Evolutionary conservation across 768 basidiomycete genomes (phyloP).

Genomic region (Boletales sp.): DNA sequence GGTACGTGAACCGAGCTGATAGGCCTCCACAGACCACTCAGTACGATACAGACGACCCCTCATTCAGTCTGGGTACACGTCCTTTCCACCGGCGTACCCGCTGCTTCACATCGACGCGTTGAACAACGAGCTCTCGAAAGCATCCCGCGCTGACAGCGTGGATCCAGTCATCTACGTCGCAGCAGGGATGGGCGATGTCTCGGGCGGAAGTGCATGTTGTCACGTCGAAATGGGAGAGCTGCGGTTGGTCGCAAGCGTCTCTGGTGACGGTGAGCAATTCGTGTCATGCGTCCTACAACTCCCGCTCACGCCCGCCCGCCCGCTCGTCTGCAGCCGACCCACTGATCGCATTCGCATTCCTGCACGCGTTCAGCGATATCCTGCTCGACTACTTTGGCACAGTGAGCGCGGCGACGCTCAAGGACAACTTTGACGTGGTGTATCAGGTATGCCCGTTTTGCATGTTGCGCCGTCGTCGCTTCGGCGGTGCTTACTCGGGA

Average conservation of each 20-base stretch:
- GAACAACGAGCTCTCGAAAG: conserved; percentile 66
- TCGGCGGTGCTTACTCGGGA: background rate
- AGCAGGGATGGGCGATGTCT: conserved; percentile 38
- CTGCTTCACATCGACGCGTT: conserved; percentile 83
- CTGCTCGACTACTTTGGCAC: conserved; percentile 84
- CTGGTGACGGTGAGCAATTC: conserved; percentile 64
- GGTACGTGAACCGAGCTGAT: conserved; percentile 43
- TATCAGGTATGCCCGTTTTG: conserved; percentile 64
- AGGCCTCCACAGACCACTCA: conserved; percentile 1
- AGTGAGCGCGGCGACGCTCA: conserved; percentile 74
- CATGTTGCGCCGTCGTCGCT: background rate
- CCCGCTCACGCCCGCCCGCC: too few relatives aligned
- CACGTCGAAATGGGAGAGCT: conserved; percentile 77
- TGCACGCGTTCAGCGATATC: conserved; percentile 82
- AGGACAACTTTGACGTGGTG: conserved; percentile 92
- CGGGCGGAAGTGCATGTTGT: conserved; percentile 68
- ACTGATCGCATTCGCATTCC: conserved; percentile 82
- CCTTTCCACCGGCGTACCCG: conserved; percentile 72
- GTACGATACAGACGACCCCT: conserved; percentile 58
- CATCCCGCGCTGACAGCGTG: conserved; percentile 48
- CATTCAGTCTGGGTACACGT: conserved; percentile 87
- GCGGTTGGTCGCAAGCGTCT: conserved; percentile 75
- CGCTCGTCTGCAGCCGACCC: conserved; percentile 88
- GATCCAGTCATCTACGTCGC: conserved; percentile 75
- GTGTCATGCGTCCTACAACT: background rate